phyloP scores from a whole-genome alignment of 495 filamentous ascomycete genomes.

The Saxophila tyrrhenica region DNA sequence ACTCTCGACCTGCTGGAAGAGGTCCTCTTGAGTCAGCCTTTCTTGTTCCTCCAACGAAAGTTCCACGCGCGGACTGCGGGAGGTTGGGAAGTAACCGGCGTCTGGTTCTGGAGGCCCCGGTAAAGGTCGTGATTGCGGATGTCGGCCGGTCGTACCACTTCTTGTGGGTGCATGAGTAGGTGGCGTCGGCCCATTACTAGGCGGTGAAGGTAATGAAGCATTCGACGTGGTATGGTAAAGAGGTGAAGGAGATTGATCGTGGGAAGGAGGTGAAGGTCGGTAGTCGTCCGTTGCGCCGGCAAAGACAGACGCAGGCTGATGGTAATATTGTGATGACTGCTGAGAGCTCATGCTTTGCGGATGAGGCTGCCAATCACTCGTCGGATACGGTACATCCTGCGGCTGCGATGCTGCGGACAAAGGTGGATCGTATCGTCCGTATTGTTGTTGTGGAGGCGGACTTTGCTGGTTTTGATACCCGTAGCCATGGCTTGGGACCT shows the following conservation, averaged over 20 bases:
- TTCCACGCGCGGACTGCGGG: conserved; percentile 18
- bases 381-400: neutral
- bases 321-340: conserved; percentile 2
- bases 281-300: conserved; percentile 25
- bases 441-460: conserved; percentile 3
- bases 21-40: conserved; percentile 25
- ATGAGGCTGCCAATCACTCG: neutral
- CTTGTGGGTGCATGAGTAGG: conserved; percentile 39
- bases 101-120: conserved; percentile 44
- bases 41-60: conserved; percentile 4
- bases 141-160: conserved; percentile 42
- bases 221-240: conserved; percentile 6
- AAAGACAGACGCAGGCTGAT: neutral
- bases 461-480: conserved; percentile 1
- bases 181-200: conserved; percentile 32
- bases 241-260: conserved; percentile 22
- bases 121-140: conserved; percentile 50
- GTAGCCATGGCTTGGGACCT: conserved; percentile 1
- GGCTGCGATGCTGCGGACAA: conserved; percentile 1
- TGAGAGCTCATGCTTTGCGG: conserved; percentile 2
- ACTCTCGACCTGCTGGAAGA: conserved; percentile 30
- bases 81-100: conserved; percentile 23
- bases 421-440: neutral
- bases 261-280: conserved; percentile 37
- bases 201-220: conserved; percentile 29